A percentile compares a stretch with the other conserved stretches of the same genome.
phyloP scores from a whole-genome alignment of 257 asterid species.

The Petunia axillaris region DNA sequence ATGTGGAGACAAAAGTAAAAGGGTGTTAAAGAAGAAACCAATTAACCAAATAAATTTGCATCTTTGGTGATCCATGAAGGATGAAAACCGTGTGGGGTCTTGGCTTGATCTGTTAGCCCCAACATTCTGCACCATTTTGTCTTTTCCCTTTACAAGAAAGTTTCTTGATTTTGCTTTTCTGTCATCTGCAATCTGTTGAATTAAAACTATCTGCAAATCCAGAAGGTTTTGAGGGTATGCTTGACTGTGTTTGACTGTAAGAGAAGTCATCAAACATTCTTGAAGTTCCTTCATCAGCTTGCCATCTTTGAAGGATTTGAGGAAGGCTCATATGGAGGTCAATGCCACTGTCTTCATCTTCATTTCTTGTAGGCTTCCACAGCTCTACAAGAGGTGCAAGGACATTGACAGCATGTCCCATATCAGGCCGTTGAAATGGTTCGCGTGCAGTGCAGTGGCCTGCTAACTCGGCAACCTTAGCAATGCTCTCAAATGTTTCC shows the following conservation, averaged over 20 bases:
- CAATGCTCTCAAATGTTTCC: constrained; percentile 75
- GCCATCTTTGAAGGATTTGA: constrained; percentile 91
- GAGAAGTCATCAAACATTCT: constrained; percentile 87
- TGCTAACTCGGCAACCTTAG: constrained; percentile 83
- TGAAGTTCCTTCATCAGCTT: constrained; percentile 86
- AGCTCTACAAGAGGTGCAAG: constrained; percentile 84
- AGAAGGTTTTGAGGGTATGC: constrained; percentile 73
- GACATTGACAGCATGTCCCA: constrained; percentile 92
- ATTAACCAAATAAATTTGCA: background rate
- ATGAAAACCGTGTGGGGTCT: background rate
- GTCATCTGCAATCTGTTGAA: constrained; percentile 82
- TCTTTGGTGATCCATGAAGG: constrained; percentile 41
- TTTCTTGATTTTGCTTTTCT: constrained; percentile 41
- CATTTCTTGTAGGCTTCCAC: constrained; percentile 73
- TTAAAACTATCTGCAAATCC: constrained; percentile 73
- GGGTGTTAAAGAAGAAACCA: background rate
- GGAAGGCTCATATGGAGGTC: constrained; percentile 87
- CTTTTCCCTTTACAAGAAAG: constrained; percentile 46
- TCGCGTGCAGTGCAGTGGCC: constrained; percentile 95
- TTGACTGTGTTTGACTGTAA: constrained; percentile 66
- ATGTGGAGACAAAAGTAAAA: background rate
- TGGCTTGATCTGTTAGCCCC: background rate
- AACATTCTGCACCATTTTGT: constrained; percentile 46
- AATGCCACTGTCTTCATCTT: constrained; percentile 69
- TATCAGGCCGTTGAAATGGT: constrained; percentile 87